Conservation (phyloP, 768 basidiomycete species). For the Suillus ampliporus region DNA sequence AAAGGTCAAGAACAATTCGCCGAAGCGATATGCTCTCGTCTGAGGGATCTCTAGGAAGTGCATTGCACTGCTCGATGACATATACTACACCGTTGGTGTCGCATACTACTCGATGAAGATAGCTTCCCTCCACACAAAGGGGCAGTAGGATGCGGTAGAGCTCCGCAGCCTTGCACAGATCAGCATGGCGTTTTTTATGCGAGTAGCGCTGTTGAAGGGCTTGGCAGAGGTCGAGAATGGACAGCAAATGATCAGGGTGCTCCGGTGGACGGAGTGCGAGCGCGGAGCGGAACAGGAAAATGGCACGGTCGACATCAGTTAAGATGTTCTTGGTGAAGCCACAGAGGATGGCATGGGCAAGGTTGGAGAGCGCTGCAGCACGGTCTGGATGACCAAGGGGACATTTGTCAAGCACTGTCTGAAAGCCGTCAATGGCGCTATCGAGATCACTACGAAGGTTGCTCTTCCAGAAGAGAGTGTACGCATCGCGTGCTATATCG, state of each 20-base stretch:
- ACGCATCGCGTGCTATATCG: not conserved
- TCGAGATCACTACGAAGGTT: not conserved
- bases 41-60: not conserved
- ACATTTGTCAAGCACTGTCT: conserved; percentile 4
- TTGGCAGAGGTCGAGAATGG: not conserved
- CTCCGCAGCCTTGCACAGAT: not conserved
- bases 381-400: not conserved
- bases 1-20: not conserved
- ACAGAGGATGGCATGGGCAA: not conserved
- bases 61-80: not conserved
- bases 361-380: conserved; percentile 8
- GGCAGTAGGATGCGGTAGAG: not conserved
- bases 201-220: not conserved
- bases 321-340: not conserved
- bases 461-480: not conserved
- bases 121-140: not conserved
- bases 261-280: not conserved
- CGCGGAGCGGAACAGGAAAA: not conserved
- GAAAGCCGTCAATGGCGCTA: not conserved
- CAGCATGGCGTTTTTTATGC: not conserved
- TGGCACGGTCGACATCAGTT: not conserved
- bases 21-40: conserved; percentile 5
- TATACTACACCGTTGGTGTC: not conserved
- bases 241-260: not conserved
- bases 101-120: not conserved